Percentiles rank a stretch among this genome's conserved stretches.
These are phyloP conservation scores for Juglanconis oblonga DNA, from an alignment of 2,329 filamentous ascomycete species.

Conservation along the genomic window DNA sequence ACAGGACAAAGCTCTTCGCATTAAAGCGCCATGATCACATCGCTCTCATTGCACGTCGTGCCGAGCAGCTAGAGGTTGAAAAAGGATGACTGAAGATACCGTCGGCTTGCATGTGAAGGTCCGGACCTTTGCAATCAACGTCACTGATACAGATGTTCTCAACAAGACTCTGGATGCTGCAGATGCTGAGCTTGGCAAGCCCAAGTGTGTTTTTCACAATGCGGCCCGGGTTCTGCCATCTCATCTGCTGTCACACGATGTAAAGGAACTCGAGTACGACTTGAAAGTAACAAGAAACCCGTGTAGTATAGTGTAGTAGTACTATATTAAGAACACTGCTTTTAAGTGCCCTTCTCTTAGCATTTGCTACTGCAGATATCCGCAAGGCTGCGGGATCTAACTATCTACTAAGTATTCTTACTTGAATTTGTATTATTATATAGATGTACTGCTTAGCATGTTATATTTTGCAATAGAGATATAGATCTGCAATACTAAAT, in stretches of 20 bases:
- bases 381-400: no score
- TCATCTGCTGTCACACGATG: slow-evolving; percentile 37
- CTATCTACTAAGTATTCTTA: no score
- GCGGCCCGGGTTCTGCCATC: slow-evolving; percentile 45
- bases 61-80: slow-evolving; percentile 36
- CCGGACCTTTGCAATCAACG: slow-evolving; percentile 41
- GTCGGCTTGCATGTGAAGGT: slow-evolving; percentile 30
- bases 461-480: no score
- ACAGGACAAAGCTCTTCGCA: slow-evolving; percentile 35
- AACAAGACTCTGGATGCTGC: slow-evolving; percentile 37
- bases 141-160: slow-evolving; percentile 37
- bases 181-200: slow-evolving; percentile 36
- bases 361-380: no score
- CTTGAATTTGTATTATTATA: no score
- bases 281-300: no score
- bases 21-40: slow-evolving; percentile 43
- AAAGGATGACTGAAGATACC: slow-evolving; percentile 38
- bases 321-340: no score
- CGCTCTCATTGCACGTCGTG: slow-evolving; percentile 44
- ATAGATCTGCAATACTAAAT: no score
- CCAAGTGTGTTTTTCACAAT: slow-evolving; percentile 51
- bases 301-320: no score
- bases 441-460: no score
- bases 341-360: no score
- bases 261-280: slow-evolving; percentile 46